Conservation (phyloP, 208 protist species). For the Crithidia fasciculata region DNA sequence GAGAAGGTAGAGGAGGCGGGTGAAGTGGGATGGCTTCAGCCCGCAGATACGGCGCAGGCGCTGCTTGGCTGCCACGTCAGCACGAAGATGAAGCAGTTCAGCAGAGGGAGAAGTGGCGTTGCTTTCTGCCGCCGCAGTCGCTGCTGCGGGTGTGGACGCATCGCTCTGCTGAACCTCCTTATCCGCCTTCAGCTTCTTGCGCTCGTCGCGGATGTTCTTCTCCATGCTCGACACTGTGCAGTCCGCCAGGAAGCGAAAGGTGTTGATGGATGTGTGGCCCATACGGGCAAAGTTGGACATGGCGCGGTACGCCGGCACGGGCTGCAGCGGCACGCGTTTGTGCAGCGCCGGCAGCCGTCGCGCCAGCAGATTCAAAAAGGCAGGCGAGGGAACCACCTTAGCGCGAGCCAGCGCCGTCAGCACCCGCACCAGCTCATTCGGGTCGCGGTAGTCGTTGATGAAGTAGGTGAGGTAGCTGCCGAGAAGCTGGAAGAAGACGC, state of each 20-base stretch:
- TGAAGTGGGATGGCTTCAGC: conserved; percentile 71
- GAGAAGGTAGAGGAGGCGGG: conserved; percentile 67
- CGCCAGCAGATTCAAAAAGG: conserved; percentile 62
- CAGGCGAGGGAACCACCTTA: conserved; percentile 69
- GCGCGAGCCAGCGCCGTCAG: conserved; percentile 79
- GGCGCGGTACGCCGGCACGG: conserved; percentile 66
- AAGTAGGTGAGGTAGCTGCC: conserved; percentile 62
- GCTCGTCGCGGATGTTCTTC: conserved; percentile 43
- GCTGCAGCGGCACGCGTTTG: conserved; percentile 53
- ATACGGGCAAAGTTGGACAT: conserved; percentile 73
- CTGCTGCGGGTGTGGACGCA: too few relatives aligned
- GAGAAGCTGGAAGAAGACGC: conserved; percentile 76
- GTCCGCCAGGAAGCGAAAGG: conserved; percentile 79
- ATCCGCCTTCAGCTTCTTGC: conserved; percentile 20
- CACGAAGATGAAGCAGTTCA: not conserved
- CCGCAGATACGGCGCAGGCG: conserved; percentile 46
- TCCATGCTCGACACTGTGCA: conserved; percentile 56
- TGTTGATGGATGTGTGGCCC: conserved; percentile 72
- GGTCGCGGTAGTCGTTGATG: conserved; percentile 73
- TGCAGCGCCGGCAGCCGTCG: conserved; percentile 72
- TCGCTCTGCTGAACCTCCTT: not conserved
- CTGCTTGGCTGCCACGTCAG: conserved; percentile 33
- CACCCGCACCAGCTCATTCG: conserved; percentile 62
- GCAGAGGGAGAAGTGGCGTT: too few relatives aligned
- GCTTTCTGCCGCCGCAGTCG: too few relatives aligned